phyloP scores from a whole-genome alignment of 2,329 filamentous ascomycete species.

The Paraphoma chrysanthemicola region DNA sequence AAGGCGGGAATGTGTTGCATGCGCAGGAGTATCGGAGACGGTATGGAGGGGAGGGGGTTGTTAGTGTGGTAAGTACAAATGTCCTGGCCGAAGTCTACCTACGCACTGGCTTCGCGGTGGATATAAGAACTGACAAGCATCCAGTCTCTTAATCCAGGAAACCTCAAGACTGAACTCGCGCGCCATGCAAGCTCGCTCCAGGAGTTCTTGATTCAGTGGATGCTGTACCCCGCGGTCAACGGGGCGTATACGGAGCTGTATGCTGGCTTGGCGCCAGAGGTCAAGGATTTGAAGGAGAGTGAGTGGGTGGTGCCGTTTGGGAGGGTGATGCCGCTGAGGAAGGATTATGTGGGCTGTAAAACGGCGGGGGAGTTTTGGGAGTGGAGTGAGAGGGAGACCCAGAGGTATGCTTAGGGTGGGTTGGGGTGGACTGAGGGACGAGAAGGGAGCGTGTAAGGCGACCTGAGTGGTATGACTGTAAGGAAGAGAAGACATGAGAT shows the following conservation, averaged over 20 bases:
- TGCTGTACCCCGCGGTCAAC: slow-evolving; percentile 22
- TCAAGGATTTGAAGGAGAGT: slow-evolving; percentile 32
- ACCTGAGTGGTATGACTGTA: not conserved
- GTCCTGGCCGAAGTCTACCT: too few relatives aligned
- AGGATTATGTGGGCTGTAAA: slow-evolving; percentile 41
- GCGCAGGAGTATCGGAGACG: slow-evolving; percentile 25
- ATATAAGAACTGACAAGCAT: not conserved
- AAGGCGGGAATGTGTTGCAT: slow-evolving; percentile 38
- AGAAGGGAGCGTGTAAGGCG: too few relatives aligned
- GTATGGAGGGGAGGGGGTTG: slow-evolving; percentile 19
- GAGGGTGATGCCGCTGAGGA: slow-evolving; percentile 22
- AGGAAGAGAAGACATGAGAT: not conserved
- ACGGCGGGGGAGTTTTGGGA: slow-evolving; percentile 53
- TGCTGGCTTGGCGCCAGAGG: slow-evolving; percentile 26
- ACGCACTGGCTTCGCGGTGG: not conserved
- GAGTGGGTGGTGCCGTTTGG: slow-evolving; percentile 59
- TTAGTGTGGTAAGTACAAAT: slow-evolving; percentile 21
- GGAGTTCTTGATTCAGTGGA: not conserved
- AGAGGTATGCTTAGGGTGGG: slow-evolving; percentile 12
- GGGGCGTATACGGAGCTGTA: slow-evolving; percentile 37
- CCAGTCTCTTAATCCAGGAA: slow-evolving; percentile 49
- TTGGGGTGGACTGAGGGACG: too few relatives aligned
- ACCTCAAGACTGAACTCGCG: slow-evolving; percentile 37
- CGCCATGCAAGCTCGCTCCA: slow-evolving; percentile 33
- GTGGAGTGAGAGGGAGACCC: slow-evolving; percentile 51